Conservation (phyloP, 1,284 basidiomycete species). For the Cryptococcus deneoformans region DNA sequence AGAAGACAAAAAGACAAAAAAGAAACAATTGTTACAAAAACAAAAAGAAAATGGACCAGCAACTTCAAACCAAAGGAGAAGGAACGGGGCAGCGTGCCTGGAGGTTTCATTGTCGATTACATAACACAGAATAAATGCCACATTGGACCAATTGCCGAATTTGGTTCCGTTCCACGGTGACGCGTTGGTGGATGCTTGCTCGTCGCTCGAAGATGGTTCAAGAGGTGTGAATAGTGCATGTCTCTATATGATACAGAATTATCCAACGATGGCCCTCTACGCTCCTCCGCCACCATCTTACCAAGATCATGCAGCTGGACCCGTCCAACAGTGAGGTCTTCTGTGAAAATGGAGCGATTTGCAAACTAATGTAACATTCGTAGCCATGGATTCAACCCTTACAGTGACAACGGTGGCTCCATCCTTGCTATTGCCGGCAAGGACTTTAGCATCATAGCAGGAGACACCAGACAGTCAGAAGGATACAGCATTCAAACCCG, state of each 20-base stretch:
- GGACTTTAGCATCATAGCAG: conserved; percentile 88
- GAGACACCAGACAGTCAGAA: conserved; percentile 91
- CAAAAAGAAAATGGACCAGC: too few relatives aligned
- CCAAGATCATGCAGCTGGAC: conserved; percentile 31
- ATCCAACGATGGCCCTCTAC: conserved; percentile 38
- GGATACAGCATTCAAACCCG: conserved; percentile 94
- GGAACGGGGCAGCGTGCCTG: too few relatives aligned
- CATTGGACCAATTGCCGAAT: background rate
- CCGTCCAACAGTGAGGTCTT: conserved; percentile 41
- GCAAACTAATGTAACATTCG: background rate
- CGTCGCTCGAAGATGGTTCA: background rate
- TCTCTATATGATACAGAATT: background rate
- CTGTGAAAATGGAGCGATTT: background rate
- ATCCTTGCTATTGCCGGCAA: conserved; percentile 91
- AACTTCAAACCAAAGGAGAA: too few relatives aligned
- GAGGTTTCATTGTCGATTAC: too few relatives aligned
- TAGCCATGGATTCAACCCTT: conserved; percentile 67
- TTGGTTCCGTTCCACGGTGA: conserved; percentile 1
- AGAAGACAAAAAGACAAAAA: too few relatives aligned
- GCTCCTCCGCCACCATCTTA: conserved; percentile 21
- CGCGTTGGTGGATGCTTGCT: background rate
- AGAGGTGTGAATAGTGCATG: background rate
- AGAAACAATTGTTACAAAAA: too few relatives aligned
- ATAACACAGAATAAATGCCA: background rate
- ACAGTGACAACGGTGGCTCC: conserved; percentile 87